Conservation (phyloP, 352 stramenopile genomes). For the Globisporangium abappressorium region DNA sequence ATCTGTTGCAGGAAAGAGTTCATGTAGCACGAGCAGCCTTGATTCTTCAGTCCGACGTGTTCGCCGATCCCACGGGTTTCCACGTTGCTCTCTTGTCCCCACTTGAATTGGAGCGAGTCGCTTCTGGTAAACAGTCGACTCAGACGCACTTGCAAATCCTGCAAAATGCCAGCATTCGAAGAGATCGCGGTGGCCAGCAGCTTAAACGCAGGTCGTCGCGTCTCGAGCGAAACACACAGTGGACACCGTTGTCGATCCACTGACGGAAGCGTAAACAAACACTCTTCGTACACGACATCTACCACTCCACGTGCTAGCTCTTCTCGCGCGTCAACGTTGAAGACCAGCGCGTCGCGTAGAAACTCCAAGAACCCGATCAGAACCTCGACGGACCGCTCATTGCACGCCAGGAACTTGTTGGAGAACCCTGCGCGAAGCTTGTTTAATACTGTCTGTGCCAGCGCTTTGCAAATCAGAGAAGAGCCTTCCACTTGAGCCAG, state of each 20-base stretch:
- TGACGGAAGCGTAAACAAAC: constrained; percentile 77
- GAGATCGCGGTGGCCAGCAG: constrained; percentile 78
- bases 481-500: constrained; percentile 60
- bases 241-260: constrained; percentile 60
- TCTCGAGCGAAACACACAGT: constrained; percentile 76
- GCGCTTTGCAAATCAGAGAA: constrained; percentile 42
- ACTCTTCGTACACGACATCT: constrained; percentile 82
- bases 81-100: constrained; percentile 82
- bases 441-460: constrained; percentile 47
- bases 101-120: constrained; percentile 64
- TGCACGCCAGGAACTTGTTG: constrained; percentile 75
- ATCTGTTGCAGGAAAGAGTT: constrained; percentile 99
- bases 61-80: constrained; percentile 79
- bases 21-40: constrained; percentile 99
- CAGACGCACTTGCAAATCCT: constrained; percentile 54
- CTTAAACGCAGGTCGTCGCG: constrained; percentile 75
- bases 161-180: constrained; percentile 57
- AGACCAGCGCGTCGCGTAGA: constrained; percentile 62
- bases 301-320: constrained; percentile 64
- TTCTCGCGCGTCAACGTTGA: constrained; percentile 46
- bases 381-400: constrained; percentile 64
- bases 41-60: constrained; percentile 96
- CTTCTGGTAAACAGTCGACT: constrained; percentile 59
- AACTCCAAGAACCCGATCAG: constrained; percentile 78
- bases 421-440: constrained; percentile 75